Base-by-base conservation (phyloP, 139 green algal genomes). In the Limnomonas spitsbergensis region DNA sequence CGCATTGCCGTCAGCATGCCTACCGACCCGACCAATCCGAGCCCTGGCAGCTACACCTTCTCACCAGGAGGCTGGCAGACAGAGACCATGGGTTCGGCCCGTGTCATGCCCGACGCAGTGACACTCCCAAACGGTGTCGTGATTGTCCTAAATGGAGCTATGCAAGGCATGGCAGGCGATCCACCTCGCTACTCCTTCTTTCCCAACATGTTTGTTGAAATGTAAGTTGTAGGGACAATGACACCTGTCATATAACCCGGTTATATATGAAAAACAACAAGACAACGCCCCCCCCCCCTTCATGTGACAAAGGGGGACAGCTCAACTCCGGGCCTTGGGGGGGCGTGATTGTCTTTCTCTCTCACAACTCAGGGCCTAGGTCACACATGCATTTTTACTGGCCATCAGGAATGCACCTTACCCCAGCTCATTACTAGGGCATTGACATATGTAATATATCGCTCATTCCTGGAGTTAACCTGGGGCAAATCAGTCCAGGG, bases 91-190 rank as follows among this genome's bases (percentile, higher is more conserved):
- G 47, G 54, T 0, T 53, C 47, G 0, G 42, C 78, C 0, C 78
- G 82, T 0, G 78, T 86, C 0, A 86, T 83, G 82, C 67, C 67
- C 7, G 78, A 83, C 31, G 35, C 69, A 0, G 34, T 73, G 0
- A 38, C 83, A 26, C 82, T 86, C 69, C 82, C 82, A n/a, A 86
- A 86, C 56, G 82, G 82, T 32, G 37, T 77, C 4, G 73, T 86
- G 0, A 31, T 82, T 2, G 34, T 85, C 26, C 53, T 82, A 27
- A 82, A 82, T 38, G 81, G 77, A 1, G 81, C 77, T 39, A 53
- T 40, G 72, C 9, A 0, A 2, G 81, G 81, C 61, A 40, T 85
- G 27, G 81, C 81, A 4, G 81, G 81, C 37, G 81, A 86, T 40
- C 66, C 73, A 0, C 31, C 77, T 7, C 38, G 36, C 34, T 73